These are phyloP conservation scores for Roridomyces roridus DNA, from an alignment of 768 basidiomycete genomes.

Conservation along the genomic window DNA sequence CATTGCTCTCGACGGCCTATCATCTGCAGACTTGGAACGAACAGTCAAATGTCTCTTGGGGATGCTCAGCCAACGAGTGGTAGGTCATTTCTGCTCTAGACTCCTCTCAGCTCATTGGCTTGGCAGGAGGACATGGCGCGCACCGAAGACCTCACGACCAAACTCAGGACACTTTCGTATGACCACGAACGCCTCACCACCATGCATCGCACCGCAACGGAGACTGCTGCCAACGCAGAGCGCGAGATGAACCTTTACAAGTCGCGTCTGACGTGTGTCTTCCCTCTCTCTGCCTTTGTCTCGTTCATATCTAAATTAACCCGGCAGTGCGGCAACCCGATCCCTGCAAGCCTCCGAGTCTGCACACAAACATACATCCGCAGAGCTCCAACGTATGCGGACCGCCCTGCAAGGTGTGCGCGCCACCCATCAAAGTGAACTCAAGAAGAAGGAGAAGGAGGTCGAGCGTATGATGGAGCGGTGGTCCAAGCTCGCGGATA, in stretches of 20 bases:
- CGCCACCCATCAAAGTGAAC: conserved; percentile 68
- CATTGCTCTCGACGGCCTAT: conserved; percentile 69
- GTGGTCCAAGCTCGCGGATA: conserved; percentile 74
- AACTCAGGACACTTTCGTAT: conserved; percentile 77
- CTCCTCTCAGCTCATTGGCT: too few relatives aligned
- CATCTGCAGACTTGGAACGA: conserved; percentile 57
- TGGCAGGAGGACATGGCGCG: conserved; percentile 72
- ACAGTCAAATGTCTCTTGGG: conserved; percentile 78
- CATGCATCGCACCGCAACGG: conserved; percentile 65
- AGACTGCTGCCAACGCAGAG: conserved; percentile 74
- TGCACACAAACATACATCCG: conserved; percentile 71
- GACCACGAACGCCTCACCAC: conserved; percentile 78
- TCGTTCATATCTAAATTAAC: not conserved
- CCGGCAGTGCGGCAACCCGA: conserved; percentile 55
- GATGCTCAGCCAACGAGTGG: conserved; percentile 79
- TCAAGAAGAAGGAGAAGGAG: conserved; percentile 85
- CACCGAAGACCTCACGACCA: conserved; percentile 79
- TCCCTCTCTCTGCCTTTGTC: not conserved
- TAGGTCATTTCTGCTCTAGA: conserved; percentile 44
- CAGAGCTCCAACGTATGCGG: conserved; percentile 77
- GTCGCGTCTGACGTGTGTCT: conserved; percentile 70
- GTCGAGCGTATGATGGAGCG: conserved; percentile 75
- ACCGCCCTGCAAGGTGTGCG: conserved; percentile 72
- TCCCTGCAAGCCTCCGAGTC: conserved; percentile 63
- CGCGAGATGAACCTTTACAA: conserved; percentile 79